A percentile compares a stretch with the other conserved stretches of the same genome.
Conservation (phyloP, 2,329 filamentous ascomycete genomes). For the Colletotrichum lindemuthianum region DNA sequence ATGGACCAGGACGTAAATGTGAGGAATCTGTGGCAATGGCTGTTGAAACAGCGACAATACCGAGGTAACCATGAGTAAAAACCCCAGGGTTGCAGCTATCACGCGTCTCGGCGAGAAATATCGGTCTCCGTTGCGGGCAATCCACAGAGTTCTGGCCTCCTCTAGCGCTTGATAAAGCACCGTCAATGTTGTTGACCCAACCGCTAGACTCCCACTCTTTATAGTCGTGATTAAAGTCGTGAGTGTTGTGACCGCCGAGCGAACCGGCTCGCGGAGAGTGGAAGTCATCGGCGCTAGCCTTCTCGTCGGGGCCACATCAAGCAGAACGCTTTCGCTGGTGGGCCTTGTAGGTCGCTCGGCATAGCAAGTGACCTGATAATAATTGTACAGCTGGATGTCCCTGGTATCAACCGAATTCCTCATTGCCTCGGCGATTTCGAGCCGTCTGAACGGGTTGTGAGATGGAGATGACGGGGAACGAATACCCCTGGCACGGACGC, state of each 20-base stretch:
- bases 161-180: neutral
- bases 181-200: neutral
- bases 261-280: no score
- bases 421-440: neutral
- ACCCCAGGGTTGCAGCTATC: neutral
- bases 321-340: neutral
- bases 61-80: neutral
- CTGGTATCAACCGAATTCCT: neutral
- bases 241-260: no score
- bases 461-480: neutral
- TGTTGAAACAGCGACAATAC: neutral
- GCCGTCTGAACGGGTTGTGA: conserved; percentile 21
- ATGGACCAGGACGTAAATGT: conserved; percentile 24
- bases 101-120: neutral
- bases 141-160: conserved; percentile 4
- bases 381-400: conserved; percentile 2
- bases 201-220: neutral
- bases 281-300: no score
- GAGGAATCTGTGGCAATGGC: neutral
- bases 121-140: neutral
- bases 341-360: neutral
- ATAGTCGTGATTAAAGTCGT: neutral
- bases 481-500: no score
- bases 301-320: neutral
- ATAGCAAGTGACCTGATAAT: conserved; percentile 25